Conservation (phyloP, 2,329 filamentous ascomycete genomes). For the Penicillium sp. region DNA sequence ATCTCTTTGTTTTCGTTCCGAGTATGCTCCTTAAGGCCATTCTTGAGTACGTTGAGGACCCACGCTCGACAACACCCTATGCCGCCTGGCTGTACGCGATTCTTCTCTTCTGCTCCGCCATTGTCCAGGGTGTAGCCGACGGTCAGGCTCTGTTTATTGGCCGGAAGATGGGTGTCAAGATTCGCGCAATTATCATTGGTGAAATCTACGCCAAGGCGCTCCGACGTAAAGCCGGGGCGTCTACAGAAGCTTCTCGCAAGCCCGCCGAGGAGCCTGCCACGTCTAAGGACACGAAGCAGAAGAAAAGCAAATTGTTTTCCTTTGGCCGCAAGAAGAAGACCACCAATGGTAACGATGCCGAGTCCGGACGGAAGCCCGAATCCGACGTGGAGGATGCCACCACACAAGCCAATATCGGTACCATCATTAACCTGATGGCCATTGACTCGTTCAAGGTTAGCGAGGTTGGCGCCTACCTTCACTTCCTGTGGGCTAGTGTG, state of each 20-base stretch:
- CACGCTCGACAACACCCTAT: constrained; percentile 70
- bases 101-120: constrained; percentile 77
- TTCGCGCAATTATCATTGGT: constrained; percentile 92
- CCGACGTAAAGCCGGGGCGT: constrained; percentile 80
- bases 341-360: constrained; percentile 23
- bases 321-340: constrained; percentile 60
- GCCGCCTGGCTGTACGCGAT: constrained; percentile 96
- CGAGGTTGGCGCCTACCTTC: constrained; percentile 89
- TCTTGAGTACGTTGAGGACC: constrained; percentile 87
- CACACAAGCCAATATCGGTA: constrained; percentile 84
- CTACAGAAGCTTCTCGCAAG: constrained; percentile 70
- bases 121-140: constrained; percentile 77
- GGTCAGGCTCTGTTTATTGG: constrained; percentile 90
- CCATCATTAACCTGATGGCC: constrained; percentile 99
- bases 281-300: constrained; percentile 22
- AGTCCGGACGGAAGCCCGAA: constrained; percentile 21
- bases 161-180: constrained; percentile 86
- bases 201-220: constrained; percentile 97
- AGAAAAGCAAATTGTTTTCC: constrained; percentile 49
- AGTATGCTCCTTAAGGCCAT: constrained; percentile 89
- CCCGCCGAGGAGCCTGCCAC: constrained; percentile 47
- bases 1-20: constrained; percentile 83
- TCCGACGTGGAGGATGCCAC: constrained; percentile 44
- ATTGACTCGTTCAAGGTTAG: constrained; percentile 99
- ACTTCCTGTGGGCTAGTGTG: constrained; percentile 90